Evolutionary conservation across 441 rosid genomes (phyloP), one percentile per base, ranked within the genome.

Genomic region (Jatropha multifida): DNA sequence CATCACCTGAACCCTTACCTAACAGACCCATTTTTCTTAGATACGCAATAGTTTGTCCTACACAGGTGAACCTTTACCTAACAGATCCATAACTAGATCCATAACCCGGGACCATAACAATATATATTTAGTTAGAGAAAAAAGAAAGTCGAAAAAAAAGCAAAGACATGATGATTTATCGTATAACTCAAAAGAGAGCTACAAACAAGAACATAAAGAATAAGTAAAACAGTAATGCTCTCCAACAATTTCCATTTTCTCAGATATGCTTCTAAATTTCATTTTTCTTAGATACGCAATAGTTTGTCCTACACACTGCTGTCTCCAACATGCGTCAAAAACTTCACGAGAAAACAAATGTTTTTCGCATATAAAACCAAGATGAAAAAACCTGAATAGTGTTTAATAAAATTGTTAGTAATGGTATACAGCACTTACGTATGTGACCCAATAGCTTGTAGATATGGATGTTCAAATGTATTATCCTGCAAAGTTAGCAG

Each of bases 381-480:
- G 32, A 54, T 11, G 4, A 11, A 4, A 64, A 18, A 65, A 4
- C 27, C 61, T 40, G 20, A 0, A 52, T 20, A 32, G 23, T 12
- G 32, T 32, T 32, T 32, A 32, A 26, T 44, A 46, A 32, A 4
- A 46, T 37, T 63, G n/a, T 27, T 44, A 32, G 44, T 27, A 44
- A 65, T 18, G 71, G 59, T 14, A 74, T 2, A 71, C 56, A 58
- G 48, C 55, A 81, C 97, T 90, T 86, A 94, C 99, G 98, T 92
- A 76, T 92, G 97, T 12, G 98, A 72, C 81, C 99, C 98, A 62
- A 96, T 85, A 77, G 98, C 99, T 79, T 94, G 98, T 69, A 96
- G 79, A 87, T 94, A 96, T 51, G 97, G 96, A 87, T 96, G 99
- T 77, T 90, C 92, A 78, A 96, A 96, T 78, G 98, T 94, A 82